A percentile compares a stretch with the other conserved stretches of the same genome.
Evolutionary conservation across 306 rosid species (phyloP).

Genomic region (Morella rubra): DNA sequence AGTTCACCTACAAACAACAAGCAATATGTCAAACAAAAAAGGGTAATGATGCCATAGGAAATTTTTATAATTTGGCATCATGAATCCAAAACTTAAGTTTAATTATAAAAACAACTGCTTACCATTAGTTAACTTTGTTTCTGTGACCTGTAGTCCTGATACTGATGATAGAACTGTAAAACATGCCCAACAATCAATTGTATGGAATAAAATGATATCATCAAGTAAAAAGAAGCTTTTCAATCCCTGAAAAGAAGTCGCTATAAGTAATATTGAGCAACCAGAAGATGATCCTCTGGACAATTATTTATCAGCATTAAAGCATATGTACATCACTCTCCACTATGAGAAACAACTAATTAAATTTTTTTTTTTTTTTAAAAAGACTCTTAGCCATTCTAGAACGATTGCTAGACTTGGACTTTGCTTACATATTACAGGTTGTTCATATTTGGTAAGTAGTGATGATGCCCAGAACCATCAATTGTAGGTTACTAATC

Average conservation of each 20-base stretch:
- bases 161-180: conserved; percentile 77
- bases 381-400: neutral
- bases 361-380: too few relatives aligned
- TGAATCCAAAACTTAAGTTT: conserved; percentile 8
- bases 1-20: conserved; percentile 54
- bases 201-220: neutral
- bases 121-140: conserved; percentile 55
- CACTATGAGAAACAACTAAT: neutral
- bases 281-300: neutral
- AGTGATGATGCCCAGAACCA: neutral
- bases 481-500: neutral
- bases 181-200: conserved; percentile 15
- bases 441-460: neutral
- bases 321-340: neutral
- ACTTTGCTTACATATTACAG: neutral
- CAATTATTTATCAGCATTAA: neutral
- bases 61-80: conserved; percentile 12
- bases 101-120: conserved; percentile 22
- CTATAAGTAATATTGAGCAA: neutral
- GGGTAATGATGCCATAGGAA: conserved; percentile 10
- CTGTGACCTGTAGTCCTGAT: conserved; percentile 71
- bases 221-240: neutral
- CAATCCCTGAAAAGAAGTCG: neutral
- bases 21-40: conserved; percentile 7
- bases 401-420: neutral